These are phyloP conservation scores for Aristolochia californica DNA, from an alignment of 164 flowering plant genomes.

Conservation along the genomic window DNA sequence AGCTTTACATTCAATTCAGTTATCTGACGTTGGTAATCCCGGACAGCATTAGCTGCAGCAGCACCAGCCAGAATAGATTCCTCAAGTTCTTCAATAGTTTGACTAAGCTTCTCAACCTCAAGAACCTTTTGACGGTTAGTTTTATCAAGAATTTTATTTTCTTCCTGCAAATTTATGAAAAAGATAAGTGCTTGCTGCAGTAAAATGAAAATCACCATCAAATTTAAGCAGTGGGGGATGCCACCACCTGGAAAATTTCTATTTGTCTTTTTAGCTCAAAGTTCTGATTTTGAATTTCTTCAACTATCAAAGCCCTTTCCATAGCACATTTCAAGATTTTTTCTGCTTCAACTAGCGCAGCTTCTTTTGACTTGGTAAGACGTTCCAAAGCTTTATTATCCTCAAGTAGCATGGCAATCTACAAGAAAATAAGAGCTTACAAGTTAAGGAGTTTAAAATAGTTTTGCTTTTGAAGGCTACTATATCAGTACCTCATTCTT, in stretches of 20 bases:
- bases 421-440: conserved; percentile 10
- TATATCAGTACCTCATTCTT: conserved; percentile 54
- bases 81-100: conserved; percentile 72
- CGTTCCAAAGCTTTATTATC: conserved; percentile 86
- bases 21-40: conserved; percentile 59
- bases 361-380: conserved; percentile 70
- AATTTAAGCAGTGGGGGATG: background rate
- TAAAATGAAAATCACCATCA: background rate
- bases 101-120: conserved; percentile 80
- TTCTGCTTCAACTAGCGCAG: conserved; percentile 83
- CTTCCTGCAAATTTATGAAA: conserved; percentile 38
- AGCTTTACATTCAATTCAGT: conserved; percentile 52
- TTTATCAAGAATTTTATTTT: conserved; percentile 77
- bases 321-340: conserved; percentile 70
- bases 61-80: conserved; percentile 79
- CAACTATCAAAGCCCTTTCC: conserved; percentile 86
- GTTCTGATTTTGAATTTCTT: conserved; percentile 87
- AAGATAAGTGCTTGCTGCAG: background rate
- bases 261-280: conserved; percentile 73
- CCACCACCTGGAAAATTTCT: conserved; percentile 63
- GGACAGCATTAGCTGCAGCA: conserved; percentile 58
- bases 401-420: conserved; percentile 65
- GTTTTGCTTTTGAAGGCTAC: background rate
- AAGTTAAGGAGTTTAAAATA: background rate
- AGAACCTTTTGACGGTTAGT: conserved; percentile 67